phyloP scores from a whole-genome alignment of 2,329 filamentous ascomycete genomes.

The Aspergillus calidoustus region DNA sequence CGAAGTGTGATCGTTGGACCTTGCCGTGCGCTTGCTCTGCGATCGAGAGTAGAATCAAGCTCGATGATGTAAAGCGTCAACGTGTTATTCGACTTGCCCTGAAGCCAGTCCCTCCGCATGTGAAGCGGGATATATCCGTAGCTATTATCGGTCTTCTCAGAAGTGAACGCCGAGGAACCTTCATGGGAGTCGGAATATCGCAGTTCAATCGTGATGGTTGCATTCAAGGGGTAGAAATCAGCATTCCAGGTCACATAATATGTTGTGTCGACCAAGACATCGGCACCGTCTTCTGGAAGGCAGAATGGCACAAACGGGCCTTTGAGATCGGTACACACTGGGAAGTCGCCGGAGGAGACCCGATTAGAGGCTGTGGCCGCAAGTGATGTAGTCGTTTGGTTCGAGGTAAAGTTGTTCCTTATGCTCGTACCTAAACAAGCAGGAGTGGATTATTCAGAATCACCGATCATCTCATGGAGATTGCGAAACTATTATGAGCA shows the following conservation, averaged over 20 bases:
- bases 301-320: slow-evolving; percentile 38
- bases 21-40: slow-evolving; percentile 31
- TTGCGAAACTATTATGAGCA: not conserved
- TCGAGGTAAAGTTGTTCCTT: slow-evolving; percentile 9
- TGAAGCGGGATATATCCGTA: slow-evolving; percentile 45
- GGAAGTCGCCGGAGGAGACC: slow-evolving; percentile 32
- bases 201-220: slow-evolving; percentile 38
- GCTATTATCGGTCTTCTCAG: slow-evolving; percentile 40
- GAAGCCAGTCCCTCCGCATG: slow-evolving; percentile 48
- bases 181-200: slow-evolving; percentile 39
- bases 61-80: slow-evolving; percentile 44
- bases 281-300: slow-evolving; percentile 37
- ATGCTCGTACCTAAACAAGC: slow-evolving; percentile 1
- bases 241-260: slow-evolving; percentile 48
- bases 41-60: slow-evolving; percentile 32
- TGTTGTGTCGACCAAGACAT: slow-evolving; percentile 42
- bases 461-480: not conserved
- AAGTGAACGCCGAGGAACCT: slow-evolving; percentile 43
- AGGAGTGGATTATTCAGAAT: not conserved
- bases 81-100: slow-evolving; percentile 41
- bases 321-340: slow-evolving; percentile 34
- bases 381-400: slow-evolving; percentile 5
- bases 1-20: slow-evolving; percentile 44
- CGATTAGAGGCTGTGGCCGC: slow-evolving; percentile 12
- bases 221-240: slow-evolving; percentile 37